Percentiles rank a stretch among this genome's conserved stretches.
phyloP scores from a whole-genome alignment of 78 protist species.

The Cavenderia fasciculata region DNA sequence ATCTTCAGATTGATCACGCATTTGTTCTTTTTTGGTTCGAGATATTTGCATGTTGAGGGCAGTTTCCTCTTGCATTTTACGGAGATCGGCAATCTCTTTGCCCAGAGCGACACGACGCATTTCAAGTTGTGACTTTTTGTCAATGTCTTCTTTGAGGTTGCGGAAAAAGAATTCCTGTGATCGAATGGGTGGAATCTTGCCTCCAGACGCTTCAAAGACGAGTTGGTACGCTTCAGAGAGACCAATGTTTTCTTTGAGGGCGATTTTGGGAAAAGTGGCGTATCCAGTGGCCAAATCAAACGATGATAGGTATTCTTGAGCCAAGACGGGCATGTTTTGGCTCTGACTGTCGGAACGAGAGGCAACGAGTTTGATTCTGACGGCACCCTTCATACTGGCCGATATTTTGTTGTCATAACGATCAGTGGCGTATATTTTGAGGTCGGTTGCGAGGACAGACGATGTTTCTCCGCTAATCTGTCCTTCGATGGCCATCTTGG shows the following conservation, averaged over 20 bases:
- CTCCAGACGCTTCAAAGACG: background rate
- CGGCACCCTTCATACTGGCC: background rate
- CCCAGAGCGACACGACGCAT: conserved; percentile 7
- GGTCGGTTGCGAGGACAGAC: background rate
- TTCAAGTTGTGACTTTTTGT: conserved; percentile 33
- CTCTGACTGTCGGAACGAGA: no score
- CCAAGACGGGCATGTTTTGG: no score
- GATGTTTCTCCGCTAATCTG: conserved; percentile 2
- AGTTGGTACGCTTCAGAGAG: conserved; percentile 2
- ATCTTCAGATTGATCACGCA: background rate
- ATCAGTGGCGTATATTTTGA: conserved; percentile 1
- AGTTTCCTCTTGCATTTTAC: background rate
- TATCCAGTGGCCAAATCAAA: no score
- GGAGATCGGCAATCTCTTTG: conserved; percentile 18
- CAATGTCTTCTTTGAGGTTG: conserved; percentile 27
- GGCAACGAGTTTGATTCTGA: no score
- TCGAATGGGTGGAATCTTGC: background rate
- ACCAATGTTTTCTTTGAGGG: conserved; percentile 12
- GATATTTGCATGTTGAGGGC: background rate
- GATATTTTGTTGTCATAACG: background rate
- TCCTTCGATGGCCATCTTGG: background rate
- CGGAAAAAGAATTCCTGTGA: conserved; percentile 26
- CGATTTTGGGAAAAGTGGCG: conserved; percentile 11
- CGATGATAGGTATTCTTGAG: no score
- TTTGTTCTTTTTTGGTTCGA: background rate